A percentile compares a stretch with the other conserved stretches of the same genome.
phyloP scores from a whole-genome alignment of 192 early-diverging fungal species.

The Phlyctochytrium planicorne region DNA sequence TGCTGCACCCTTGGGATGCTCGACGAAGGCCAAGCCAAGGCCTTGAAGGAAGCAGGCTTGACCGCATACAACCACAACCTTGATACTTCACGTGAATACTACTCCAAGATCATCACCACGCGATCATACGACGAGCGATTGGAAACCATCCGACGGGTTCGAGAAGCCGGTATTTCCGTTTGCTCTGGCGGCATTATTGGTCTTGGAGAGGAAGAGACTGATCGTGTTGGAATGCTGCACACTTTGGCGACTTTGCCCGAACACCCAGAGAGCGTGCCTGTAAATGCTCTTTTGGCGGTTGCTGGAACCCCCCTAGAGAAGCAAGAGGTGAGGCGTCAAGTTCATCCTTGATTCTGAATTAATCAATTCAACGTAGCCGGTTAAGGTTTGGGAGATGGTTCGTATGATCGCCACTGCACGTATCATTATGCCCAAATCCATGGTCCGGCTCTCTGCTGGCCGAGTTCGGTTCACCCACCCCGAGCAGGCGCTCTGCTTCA shows the following conservation, averaged over 20 bases:
- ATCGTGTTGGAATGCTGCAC: slow-evolving; percentile 74
- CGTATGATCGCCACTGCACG: slow-evolving; percentile 83
- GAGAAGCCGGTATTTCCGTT: slow-evolving; percentile 75
- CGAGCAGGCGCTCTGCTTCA: slow-evolving; percentile 76
- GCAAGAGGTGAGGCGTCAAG: slow-evolving; percentile 50
- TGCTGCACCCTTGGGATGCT: slow-evolving; percentile 86
- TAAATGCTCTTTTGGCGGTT: slow-evolving; percentile 79
- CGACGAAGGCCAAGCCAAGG: slow-evolving; percentile 66
- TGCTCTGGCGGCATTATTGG: slow-evolving; percentile 87
- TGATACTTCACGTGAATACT: slow-evolving; percentile 77
- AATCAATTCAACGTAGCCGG: slow-evolving; percentile 44
- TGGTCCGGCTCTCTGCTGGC: slow-evolving; percentile 72
- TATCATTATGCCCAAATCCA: slow-evolving; percentile 76
- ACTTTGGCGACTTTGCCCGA: slow-evolving; percentile 67
- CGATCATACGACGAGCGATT: slow-evolving; percentile 78
- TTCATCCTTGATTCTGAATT: neutral
- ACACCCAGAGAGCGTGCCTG: slow-evolving; percentile 78
- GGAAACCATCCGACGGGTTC: slow-evolving; percentile 68
- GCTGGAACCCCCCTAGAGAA: slow-evolving; percentile 77
- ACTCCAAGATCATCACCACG: slow-evolving; percentile 80
- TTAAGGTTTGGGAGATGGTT: slow-evolving; percentile 80
- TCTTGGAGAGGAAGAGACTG: slow-evolving; percentile 67
- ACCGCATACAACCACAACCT: slow-evolving; percentile 88
- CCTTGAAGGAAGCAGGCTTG: slow-evolving; percentile 78
- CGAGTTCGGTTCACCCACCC: slow-evolving; percentile 67